Evolutionary conservation across 2,329 filamentous ascomycete genomes (phyloP).

Genomic region (Fusarium sp.): DNA sequence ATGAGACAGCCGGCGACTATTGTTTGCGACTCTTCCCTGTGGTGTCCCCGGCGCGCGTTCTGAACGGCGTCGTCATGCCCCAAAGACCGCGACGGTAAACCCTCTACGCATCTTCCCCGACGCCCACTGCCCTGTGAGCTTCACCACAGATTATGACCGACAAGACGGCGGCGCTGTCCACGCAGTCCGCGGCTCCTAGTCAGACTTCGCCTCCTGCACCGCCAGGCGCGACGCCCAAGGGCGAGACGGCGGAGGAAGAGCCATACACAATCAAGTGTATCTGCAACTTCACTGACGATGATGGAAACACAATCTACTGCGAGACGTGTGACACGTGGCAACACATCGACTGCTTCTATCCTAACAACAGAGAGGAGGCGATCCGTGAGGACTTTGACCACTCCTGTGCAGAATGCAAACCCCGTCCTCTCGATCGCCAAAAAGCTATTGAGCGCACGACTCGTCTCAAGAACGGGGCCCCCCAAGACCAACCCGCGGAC

Average conservation of each 20-base stretch:
- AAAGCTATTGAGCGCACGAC: constrained; percentile 79
- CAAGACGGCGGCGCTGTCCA: constrained; percentile 63
- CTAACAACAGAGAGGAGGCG: constrained; percentile 75
- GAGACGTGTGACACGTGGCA: constrained; percentile 98
- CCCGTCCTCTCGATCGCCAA: constrained; percentile 77
- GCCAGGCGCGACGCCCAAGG: constrained; percentile 46
- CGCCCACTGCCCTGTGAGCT: constrained; percentile 54
- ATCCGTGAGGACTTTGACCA: constrained; percentile 79
- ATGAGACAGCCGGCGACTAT: constrained; percentile 37
- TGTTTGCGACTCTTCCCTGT: constrained; percentile 33
- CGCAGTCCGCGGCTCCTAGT: constrained; percentile 67
- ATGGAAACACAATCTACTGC: constrained; percentile 97
- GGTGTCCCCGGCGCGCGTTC: constrained; percentile 52
- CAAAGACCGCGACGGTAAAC: constrained; percentile 64
- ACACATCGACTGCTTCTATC: constrained; percentile 97
- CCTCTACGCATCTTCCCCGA: constrained; percentile 52
- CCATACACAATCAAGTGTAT: constrained; percentile 98
- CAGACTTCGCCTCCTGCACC: constrained; percentile 57
- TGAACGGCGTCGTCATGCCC: constrained; percentile 68
- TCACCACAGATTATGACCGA: constrained; percentile 71
- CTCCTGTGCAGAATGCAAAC: constrained; percentile 89
- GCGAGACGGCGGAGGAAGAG: constrained; percentile 72
- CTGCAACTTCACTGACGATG: constrained; percentile 91
- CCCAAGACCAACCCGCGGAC: constrained; percentile 65
- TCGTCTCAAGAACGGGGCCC: constrained; percentile 61